Conservation (phyloP, 2,329 filamentous ascomycete species). For the Xylaria sp. region DNA sequence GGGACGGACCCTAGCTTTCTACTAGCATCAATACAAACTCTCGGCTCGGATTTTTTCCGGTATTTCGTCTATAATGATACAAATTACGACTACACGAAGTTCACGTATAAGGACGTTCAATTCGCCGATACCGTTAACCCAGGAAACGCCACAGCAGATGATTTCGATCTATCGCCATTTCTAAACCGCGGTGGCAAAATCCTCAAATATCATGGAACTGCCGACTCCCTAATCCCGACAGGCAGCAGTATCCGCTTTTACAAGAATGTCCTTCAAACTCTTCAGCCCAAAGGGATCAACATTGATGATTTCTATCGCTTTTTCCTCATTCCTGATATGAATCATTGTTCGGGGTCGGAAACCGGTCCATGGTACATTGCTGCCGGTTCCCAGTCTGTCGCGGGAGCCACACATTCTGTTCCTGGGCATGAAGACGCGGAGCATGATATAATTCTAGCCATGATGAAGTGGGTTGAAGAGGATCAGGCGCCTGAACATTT, state of each 20-base stretch:
- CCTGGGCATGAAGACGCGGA: conserved; percentile 50
- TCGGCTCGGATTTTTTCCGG: conserved; percentile 41
- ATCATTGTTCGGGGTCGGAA: conserved; percentile 53
- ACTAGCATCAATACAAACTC: conserved; percentile 28
- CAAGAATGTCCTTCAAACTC: conserved; percentile 44
- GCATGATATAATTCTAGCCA: conserved; percentile 51
- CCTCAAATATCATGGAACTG: conserved; percentile 51
- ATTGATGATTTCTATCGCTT: conserved; percentile 61
- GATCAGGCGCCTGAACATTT: conserved; percentile 43
- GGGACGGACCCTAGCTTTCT: conserved; percentile 40
- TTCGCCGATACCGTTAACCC: conserved; percentile 45
- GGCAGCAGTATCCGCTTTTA: conserved; percentile 47
- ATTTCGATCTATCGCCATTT: conserved; percentile 49
- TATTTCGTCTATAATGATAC: conserved; percentile 46
- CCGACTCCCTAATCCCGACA: conserved; percentile 49
- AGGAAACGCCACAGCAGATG: conserved; percentile 38
- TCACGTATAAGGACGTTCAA: conserved; percentile 43
- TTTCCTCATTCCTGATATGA: conserved; percentile 62
- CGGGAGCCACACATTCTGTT: conserved; percentile 46
- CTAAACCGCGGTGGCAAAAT: conserved; percentile 50
- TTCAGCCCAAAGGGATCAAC: conserved; percentile 40
- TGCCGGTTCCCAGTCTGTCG: conserved; percentile 44
- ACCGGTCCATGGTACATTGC: conserved; percentile 50
- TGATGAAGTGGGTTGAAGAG: conserved; percentile 53
- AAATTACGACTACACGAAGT: conserved; percentile 44